phyloP scores from a whole-genome alignment of 441 rosid genomes.

The Manihot esculenta region DNA sequence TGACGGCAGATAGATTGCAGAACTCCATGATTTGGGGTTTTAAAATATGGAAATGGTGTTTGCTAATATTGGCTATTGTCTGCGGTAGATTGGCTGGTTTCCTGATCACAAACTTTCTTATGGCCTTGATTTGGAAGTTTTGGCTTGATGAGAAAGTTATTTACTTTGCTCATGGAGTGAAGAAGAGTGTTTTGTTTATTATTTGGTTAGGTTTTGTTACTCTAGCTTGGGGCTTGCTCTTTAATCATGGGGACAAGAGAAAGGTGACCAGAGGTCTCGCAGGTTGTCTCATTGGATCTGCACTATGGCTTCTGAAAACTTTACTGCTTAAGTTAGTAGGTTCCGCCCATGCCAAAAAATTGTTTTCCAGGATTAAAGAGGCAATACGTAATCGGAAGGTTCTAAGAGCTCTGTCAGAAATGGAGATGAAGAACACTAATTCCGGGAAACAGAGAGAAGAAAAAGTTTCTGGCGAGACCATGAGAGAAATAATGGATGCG shows the following conservation, averaged over 20 bases:
- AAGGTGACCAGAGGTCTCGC: slow-evolving; percentile 44
- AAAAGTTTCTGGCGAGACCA: slow-evolving; percentile 51
- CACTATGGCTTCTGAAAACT: slow-evolving; percentile 41
- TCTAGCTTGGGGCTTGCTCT: slow-evolving; percentile 50
- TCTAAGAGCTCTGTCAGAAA: slow-evolving; percentile 32
- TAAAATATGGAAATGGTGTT: slow-evolving; percentile 36
- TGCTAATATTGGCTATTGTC: slow-evolving; percentile 41
- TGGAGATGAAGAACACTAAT: background rate
- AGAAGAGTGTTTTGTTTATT: no score
- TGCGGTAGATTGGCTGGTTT: slow-evolving; percentile 47
- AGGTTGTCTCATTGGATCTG: slow-evolving; percentile 40
- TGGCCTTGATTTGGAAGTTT: slow-evolving; percentile 46
- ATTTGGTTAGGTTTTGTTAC: slow-evolving; percentile 34
- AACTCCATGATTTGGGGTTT: slow-evolving; percentile 31
- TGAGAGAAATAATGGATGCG: slow-evolving; percentile 52
- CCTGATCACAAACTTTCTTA: slow-evolving; percentile 42
- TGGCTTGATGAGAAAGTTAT: slow-evolving; percentile 54
- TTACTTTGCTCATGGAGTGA: slow-evolving; percentile 50
- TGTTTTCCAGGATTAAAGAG: slow-evolving; percentile 28
- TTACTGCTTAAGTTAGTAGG: slow-evolving; percentile 40
- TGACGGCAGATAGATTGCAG: slow-evolving; percentile 34
- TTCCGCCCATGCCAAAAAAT: slow-evolving; percentile 37
- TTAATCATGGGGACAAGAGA: slow-evolving; percentile 40
- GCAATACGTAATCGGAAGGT: slow-evolving; percentile 40
- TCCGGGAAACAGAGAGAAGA: slow-evolving; percentile 13